These are phyloP conservation scores for Casuarina glauca DNA, from an alignment of 306 rosid genomes.

Conservation along the genomic window DNA sequence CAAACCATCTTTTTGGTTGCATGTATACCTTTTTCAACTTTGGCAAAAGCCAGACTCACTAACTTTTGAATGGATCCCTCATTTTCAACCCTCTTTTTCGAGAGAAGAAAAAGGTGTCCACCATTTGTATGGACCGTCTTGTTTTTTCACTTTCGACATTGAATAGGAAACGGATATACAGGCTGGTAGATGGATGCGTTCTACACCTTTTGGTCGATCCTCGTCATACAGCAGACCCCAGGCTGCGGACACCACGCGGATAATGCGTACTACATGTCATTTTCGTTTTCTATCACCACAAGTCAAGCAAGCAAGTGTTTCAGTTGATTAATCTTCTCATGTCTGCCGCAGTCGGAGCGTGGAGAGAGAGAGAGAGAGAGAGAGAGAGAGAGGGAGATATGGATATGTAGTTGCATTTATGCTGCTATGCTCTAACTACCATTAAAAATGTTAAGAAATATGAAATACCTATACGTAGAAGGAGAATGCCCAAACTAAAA, in stretches of 20 bases:
- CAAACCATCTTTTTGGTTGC: conserved; percentile 8
- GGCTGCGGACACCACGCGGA: not conserved
- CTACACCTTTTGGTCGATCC: not conserved
- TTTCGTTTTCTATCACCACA: not conserved
- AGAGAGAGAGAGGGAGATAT: too few relatives aligned
- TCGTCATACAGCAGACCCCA: too few relatives aligned
- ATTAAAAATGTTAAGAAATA: too few relatives aligned
- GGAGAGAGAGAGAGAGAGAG: too few relatives aligned
- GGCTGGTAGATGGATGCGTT: not conserved
- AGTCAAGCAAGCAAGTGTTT: not conserved
- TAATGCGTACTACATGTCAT: not conserved
- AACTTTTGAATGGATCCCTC: conserved; percentile 12
- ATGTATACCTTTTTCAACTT: not conserved
- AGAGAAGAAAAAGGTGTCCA: not conserved
- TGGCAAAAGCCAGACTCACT: not conserved
- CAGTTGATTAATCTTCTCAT: not conserved
- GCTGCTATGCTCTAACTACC: too few relatives aligned
- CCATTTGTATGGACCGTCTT: not conserved
- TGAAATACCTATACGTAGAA: too few relatives aligned
- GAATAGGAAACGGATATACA: not conserved
- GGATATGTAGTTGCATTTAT: too few relatives aligned
- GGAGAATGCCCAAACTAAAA: too few relatives aligned
- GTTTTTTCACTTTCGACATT: not conserved
- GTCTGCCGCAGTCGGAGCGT: too few relatives aligned
- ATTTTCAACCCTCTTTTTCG: conserved; percentile 27